Evolutionary conservation across 2,329 filamentous ascomycete genomes (phyloP), one percentile per base, ranked within the genome.

Genomic region (Paecilomyces formosus): DNA sequence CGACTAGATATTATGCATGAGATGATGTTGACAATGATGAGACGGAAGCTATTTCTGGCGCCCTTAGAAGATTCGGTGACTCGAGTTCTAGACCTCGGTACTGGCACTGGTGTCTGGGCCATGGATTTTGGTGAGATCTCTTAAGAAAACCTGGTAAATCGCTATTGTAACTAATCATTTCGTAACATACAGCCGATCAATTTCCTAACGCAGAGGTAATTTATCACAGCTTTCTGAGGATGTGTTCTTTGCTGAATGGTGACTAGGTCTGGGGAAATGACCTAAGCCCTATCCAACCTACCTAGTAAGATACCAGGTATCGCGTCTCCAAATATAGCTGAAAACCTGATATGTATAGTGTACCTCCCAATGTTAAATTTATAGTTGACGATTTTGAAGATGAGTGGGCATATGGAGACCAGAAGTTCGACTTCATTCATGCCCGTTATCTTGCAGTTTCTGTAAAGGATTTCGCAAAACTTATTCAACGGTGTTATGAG

Each of bases 351-450:
- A n/a, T 2, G 6, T 54, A 33, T 45, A 62, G 61, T 60, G 69
- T 85, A 11, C 82, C 82, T 3, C 79, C 82, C 3, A 85, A 85
- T 62, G 76, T 83, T 18, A 74, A 75, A 24, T 85, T 84, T 62
- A 73, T 82, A 65, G 76, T 85, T 12, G 83, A 86, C 58, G 83
- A 86, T 61, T 76, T 81, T 26, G 83, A 86, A 68, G 78, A 77
- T 58, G 75, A 77, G 3, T 86, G 83, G 83, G 68, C 83, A 15
- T 78, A 83, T 60, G 79, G 80, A 4, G 65, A 69, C 13, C 21
- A 15, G 55, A 39, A 39, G 28, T 86, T 85, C 57, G 83, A 87
- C 66, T 85, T 84, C 59, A 79, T 87, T 35, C 84, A 86, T 66
- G 79, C 80, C n/a, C 77, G 85, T 3, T 79, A 83, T 58, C 81